phyloP scores from a whole-genome alignment of 163 green algal genomes.

The Picocystis sp. region DNA sequence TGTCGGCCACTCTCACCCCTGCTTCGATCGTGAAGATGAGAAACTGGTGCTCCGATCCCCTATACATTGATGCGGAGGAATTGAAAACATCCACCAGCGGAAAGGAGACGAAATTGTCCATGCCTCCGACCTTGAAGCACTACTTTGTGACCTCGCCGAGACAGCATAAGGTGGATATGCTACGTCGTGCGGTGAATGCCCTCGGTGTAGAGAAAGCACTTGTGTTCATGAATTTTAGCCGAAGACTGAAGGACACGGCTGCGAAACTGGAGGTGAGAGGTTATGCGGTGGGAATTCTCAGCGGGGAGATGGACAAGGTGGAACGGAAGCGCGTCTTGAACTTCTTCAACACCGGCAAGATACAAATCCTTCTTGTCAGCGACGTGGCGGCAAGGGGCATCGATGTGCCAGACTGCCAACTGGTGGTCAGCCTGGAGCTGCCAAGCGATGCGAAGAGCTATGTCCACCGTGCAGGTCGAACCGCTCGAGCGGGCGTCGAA shows the following conservation, averaged over 20 bases:
- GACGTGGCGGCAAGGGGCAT: conserved; percentile 85
- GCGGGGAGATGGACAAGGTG: conserved; percentile 41
- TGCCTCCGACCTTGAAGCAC: conserved; percentile 66
- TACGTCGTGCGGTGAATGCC: conserved; percentile 63
- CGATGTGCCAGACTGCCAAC: conserved; percentile 39
- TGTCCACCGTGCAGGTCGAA: conserved; percentile 79
- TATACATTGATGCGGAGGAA: too few relatives aligned
- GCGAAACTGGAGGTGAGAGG: conserved; percentile 8
- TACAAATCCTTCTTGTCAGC: conserved; percentile 54
- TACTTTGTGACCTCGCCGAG: conserved; percentile 22
- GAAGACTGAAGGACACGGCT: conserved; percentile 51
- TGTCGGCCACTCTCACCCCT: conserved; percentile 60
- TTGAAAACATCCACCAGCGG: too few relatives aligned
- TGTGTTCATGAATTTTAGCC: conserved; percentile 93
- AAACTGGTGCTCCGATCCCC: too few relatives aligned
- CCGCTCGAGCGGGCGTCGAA: conserved; percentile 52
- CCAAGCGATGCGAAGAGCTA: conserved; percentile 72
- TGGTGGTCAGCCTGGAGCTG: conserved; percentile 65
- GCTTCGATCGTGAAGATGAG: too few relatives aligned
- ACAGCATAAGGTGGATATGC: conserved; percentile 34
- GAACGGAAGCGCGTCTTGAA: conserved; percentile 46
- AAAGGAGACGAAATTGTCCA: conserved; percentile 15
- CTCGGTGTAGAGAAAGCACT: conserved; percentile 46
- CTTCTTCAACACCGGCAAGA: conserved; percentile 43
- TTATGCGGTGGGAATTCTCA: conserved; percentile 1